Evolutionary conservation across 495 filamentous ascomycete genomes (phyloP).

Genomic region (Aspergillus cristatus): DNA sequence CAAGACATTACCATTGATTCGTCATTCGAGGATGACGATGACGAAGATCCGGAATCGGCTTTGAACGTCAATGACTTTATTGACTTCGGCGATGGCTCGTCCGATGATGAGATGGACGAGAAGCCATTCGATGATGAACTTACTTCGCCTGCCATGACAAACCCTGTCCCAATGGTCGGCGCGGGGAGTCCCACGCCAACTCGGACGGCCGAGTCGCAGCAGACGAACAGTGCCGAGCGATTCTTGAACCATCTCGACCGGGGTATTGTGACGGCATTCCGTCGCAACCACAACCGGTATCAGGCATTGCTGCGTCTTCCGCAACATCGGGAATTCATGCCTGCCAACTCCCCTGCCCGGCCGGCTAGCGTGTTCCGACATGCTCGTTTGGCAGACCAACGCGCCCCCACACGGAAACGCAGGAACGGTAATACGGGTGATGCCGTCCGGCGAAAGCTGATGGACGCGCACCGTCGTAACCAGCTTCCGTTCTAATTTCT

Average conservation of each 20-base stretch:
- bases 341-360: constrained; percentile 36
- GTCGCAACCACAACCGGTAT: constrained; percentile 66
- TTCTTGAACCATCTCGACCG: constrained; percentile 62
- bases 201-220: constrained; percentile 38
- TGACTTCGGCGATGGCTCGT: constrained; percentile 53
- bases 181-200: constrained; percentile 41
- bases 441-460: constrained; percentile 39
- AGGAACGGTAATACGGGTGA: constrained; percentile 33
- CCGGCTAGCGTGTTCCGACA: constrained; percentile 41
- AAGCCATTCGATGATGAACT: constrained; percentile 28
- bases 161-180: constrained; percentile 24
- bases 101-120: constrained; percentile 37
- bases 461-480: constrained; percentile 34
- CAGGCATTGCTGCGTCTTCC: constrained; percentile 57
- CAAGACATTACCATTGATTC: constrained; percentile 49
- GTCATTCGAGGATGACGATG: constrained; percentile 45
- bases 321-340: constrained; percentile 42
- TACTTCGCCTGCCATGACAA: constrained; percentile 25
- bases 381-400: constrained; percentile 33
- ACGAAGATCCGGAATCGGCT: constrained; percentile 56
- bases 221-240: constrained; percentile 41
- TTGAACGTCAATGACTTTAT: constrained; percentile 66
- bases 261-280: constrained; percentile 67
- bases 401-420: constrained; percentile 36
- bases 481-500: constrained; percentile 32